Evolutionary conservation across 345 rosid genomes (phyloP).

Genomic region (Ceriops zippeliana): DNA sequence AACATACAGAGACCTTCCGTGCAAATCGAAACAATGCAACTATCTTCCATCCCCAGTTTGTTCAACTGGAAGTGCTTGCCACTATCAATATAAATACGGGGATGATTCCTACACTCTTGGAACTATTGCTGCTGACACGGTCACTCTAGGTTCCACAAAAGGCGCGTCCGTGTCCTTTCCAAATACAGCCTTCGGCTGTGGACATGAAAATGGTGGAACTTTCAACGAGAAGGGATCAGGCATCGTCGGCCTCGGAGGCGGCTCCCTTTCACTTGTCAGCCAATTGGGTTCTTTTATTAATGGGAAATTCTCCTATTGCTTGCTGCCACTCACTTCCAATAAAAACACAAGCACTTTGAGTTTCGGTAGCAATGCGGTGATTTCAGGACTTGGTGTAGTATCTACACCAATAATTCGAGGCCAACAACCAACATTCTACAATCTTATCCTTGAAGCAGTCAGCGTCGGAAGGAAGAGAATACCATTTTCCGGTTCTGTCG

Average conservation of each 20-base stretch:
- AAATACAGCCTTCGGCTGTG: not conserved
- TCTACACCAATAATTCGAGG: not conserved
- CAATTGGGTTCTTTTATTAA: not conserved
- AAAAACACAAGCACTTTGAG: not conserved
- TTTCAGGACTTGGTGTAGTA: not conserved
- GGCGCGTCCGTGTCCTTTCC: not conserved
- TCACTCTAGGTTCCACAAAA: constrained; percentile 5
- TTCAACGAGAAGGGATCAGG: not conserved
- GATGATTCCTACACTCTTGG: not conserved
- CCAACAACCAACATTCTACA: not conserved
- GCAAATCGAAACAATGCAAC: not conserved
- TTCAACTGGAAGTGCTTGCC: not conserved
- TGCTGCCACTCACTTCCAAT: not conserved
- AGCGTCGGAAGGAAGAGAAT: not conserved
- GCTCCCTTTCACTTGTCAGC: not conserved
- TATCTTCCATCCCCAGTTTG: not conserved
- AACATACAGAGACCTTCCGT: constrained; percentile 21
- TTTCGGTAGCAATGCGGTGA: constrained; percentile 22
- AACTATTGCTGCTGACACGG: constrained; percentile 29
- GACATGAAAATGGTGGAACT: not conserved
- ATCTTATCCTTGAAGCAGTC: constrained; percentile 1
- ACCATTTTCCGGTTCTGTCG: constrained; percentile 8
- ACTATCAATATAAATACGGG: constrained; percentile 4
- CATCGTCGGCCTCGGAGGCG: not conserved
- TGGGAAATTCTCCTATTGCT: not conserved